Evolutionary conservation across 306 rosid species (phyloP).

Genomic region (Pachyrhizus erosus): DNA sequence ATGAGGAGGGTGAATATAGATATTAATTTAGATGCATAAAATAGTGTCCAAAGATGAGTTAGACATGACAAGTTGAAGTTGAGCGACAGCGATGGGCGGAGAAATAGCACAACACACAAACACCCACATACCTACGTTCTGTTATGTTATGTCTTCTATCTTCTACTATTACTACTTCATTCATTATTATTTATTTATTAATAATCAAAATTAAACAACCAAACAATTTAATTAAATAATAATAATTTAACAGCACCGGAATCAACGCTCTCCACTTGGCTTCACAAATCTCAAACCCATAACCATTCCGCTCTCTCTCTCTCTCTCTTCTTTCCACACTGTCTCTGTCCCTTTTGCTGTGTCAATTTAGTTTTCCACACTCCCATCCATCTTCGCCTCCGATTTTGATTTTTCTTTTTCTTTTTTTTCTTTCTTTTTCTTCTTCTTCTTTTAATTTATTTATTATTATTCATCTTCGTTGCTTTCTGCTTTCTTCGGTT

Average conservation of each 20-base stretch:
- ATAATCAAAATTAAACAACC: not conserved
- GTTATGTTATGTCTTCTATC: not conserved
- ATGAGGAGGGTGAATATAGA: not conserved
- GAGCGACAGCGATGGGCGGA: slow-evolving; percentile 11
- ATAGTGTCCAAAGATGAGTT: not conserved
- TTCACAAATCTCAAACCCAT: slow-evolving; percentile 31
- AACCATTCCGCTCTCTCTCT: not conserved
- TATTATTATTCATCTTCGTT: not conserved
- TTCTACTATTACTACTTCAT: not conserved
- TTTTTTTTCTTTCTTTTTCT: not conserved
- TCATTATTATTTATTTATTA: not conserved
- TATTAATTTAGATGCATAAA: not conserved
- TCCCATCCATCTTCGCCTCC: not conserved
- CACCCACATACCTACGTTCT: not conserved
- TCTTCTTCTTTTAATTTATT: not conserved
- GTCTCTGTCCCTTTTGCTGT: not conserved
- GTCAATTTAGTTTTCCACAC: not conserved
- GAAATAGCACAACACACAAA: not conserved
- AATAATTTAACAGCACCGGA: slow-evolving; percentile 31
- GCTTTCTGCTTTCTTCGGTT: not conserved
- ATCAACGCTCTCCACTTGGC: slow-evolving; percentile 42
- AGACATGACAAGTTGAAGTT: slow-evolving; percentile 3
- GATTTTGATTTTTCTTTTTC: not conserved
- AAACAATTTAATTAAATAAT: not conserved
- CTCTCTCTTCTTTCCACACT: not conserved